Evolutionary conservation across 257 asterid genomes (phyloP).

Genomic region (Solanum pennellii): DNA sequence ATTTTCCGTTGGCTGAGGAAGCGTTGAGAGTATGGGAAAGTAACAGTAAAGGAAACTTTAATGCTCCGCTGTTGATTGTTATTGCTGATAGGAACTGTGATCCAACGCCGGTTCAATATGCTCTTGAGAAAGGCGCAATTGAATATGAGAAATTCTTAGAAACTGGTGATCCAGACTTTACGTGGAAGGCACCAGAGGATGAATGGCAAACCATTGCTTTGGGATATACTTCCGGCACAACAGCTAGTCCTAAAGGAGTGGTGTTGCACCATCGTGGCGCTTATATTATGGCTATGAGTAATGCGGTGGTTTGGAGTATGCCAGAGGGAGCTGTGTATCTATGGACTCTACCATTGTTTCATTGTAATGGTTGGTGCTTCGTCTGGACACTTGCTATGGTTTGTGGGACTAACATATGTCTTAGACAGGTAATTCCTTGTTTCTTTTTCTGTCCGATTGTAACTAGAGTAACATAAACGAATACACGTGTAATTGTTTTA

Average conservation of each 20-base stretch:
- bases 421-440: slow-evolving; percentile 58
- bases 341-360: slow-evolving; percentile 95
- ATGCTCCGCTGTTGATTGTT: slow-evolving; percentile 49
- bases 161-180: slow-evolving; percentile 62
- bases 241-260: slow-evolving; percentile 98
- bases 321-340: slow-evolving; percentile 69
- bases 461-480: neutral
- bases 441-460: neutral
- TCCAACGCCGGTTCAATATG: slow-evolving; percentile 37
- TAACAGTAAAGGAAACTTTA: slow-evolving; percentile 30
- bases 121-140: slow-evolving; percentile 59
- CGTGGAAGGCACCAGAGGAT: slow-evolving; percentile 75
- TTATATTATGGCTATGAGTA: slow-evolving; percentile 79
- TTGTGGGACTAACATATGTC: slow-evolving; percentile 86
- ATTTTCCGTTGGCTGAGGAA: slow-evolving; percentile 63
- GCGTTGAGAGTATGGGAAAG: slow-evolving; percentile 43
- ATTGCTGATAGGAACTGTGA: slow-evolving; percentile 70
- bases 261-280: slow-evolving; percentile 97
- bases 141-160: slow-evolving; percentile 75
- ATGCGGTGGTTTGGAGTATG: slow-evolving; percentile 60
- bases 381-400: slow-evolving; percentile 75
- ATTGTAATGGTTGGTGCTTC: slow-evolving; percentile 97
- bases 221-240: slow-evolving; percentile 93
- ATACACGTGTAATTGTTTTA: neutral
- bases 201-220: slow-evolving; percentile 93